Percentiles rank a stretch among this genome's conserved stretches.
Evolutionary conservation across 352 stramenopile species (phyloP).

Genomic region (Globisporangium solare): DNA sequence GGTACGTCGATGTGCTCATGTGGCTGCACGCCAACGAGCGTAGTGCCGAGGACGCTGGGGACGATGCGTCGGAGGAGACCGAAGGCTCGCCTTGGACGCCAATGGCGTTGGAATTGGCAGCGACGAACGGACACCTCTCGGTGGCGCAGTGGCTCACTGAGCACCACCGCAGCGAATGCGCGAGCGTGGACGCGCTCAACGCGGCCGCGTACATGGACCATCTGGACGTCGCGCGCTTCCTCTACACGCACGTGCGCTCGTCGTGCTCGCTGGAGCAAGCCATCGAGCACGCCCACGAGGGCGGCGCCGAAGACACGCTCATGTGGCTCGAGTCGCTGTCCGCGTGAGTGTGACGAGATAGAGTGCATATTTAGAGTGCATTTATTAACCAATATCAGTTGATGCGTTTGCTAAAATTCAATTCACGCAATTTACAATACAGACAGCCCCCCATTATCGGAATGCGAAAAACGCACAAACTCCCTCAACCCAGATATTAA

Average conservation of each 20-base stretch:
- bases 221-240: slow-evolving; percentile 45
- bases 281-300: slow-evolving; percentile 58
- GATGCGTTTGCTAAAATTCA: too few species aligned
- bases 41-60: slow-evolving; percentile 12
- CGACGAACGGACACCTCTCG: slow-evolving; percentile 52
- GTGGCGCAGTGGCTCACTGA: slow-evolving; percentile 62
- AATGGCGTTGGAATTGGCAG: slow-evolving; percentile 48
- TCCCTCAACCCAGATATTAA: too few species aligned
- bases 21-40: slow-evolving; percentile 43
- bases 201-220: slow-evolving; percentile 73
- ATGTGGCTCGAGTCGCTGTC: slow-evolving; percentile 42
- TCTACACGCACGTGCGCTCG: slow-evolving; percentile 35
- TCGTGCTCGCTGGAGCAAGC: slow-evolving; percentile 52
- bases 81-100: slow-evolving; percentile 34
- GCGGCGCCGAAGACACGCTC: slow-evolving; percentile 55
- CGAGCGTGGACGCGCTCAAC: slow-evolving; percentile 54
- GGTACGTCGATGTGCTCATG: slow-evolving; percentile 39
- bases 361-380: slow-evolving; percentile 25
- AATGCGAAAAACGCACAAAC: too few species aligned
- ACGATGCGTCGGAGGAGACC: slow-evolving; percentile 9
- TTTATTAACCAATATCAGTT: too few species aligned
- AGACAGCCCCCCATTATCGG: too few species aligned
- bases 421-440: too few species aligned
- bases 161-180: slow-evolving; percentile 41
- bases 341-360: slow-evolving; percentile 11